A percentile compares a stretch with the other conserved stretches of the same genome.
These are phyloP conservation scores for Ogataea allantospora DNA, from an alignment of 805 yeast genomes.

Conservation along the genomic window DNA sequence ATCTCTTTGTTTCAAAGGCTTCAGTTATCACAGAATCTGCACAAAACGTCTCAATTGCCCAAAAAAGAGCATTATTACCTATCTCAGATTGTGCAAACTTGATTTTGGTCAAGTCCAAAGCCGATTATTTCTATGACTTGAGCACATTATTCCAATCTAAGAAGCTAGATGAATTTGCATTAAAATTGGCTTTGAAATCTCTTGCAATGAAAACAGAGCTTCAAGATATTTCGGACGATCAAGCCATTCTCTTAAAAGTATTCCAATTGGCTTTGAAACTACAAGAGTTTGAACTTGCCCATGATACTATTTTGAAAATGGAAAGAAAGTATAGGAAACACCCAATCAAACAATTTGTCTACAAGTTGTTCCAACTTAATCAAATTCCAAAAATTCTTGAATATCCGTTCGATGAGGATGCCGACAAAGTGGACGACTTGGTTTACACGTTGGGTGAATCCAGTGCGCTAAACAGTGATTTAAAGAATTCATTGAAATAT, in stretches of 20 bases:
- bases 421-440: conserved; percentile 41
- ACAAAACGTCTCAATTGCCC: conserved; percentile 15
- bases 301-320: conserved; percentile 30
- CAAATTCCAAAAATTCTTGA: conserved; percentile 39
- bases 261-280: conserved; percentile 33
- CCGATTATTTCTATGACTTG: conserved; percentile 39
- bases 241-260: conserved; percentile 23
- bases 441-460: conserved; percentile 34
- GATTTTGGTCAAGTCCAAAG: conserved; percentile 32
- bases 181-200: conserved; percentile 33
- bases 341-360: conserved; percentile 36
- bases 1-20: conserved; percentile 30
- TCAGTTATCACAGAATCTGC: conserved; percentile 29
- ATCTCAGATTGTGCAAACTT: conserved; percentile 19
- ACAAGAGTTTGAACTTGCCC: conserved; percentile 31
- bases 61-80: conserved; percentile 21
- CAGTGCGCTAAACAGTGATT: conserved; percentile 27
- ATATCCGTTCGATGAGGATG: conserved; percentile 44
- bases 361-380: conserved; percentile 39
- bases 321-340: conserved; percentile 20
- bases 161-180: conserved; percentile 33
- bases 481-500: conserved; percentile 38
- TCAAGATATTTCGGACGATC: conserved; percentile 23
- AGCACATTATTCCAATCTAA: conserved; percentile 37
- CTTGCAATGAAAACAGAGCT: conserved; percentile 21